Base-by-base conservation (phyloP, 2,329 filamentous ascomycete species). In the Periconia digitata region DNA sequence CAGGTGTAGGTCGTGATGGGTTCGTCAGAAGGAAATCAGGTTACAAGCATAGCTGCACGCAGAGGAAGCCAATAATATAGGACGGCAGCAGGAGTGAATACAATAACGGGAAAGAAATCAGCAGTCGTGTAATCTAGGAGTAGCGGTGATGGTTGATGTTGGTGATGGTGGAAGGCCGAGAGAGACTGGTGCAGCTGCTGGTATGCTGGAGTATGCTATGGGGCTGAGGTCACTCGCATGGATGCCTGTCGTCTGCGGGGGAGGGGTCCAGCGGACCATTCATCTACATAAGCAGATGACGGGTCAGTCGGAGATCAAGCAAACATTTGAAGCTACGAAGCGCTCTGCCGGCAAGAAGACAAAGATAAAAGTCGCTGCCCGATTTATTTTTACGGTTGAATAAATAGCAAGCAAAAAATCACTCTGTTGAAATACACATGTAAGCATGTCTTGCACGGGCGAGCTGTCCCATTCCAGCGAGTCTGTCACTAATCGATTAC, bases 181-280 rank as follows among this genome's bases (percentile, higher is more conserved):
- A 15, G 27, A 10, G 27, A 15, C n/a, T n/a, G 27, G n/a, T 32
- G 27, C 27, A 32, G 27, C 27, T 32, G 27, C 27, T 32, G n/a
- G n/a, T n/a, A n/a, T n/a, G 39, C 39, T 41, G 12, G 38, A 20
- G 36, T 38, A n/a, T n/a, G n/a, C 27, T 32, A 15, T 10, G 24
- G 15, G 42, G 42, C 42, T 44, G 42, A 44, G 42, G 42, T 44
- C 42, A 44, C 29, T 18, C 12, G 29, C 42, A 18, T 36, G 27
- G 27, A 10, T 32, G 27, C 21, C 34, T 35, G 27, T 29, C 27
- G 23, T 8, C 15, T 16, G 41, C 41, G 41, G 41, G 41, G 41
- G 29, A 36, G 27, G 41, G 29, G 29, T n/a, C 27, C 27, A 32
- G 27, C n/a, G 27, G 10, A 32, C 27, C 12, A 32, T 32, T 38